Evolutionary conservation across 495 filamentous ascomycete genomes (phyloP).

Genomic region (Hypomontagnella monticulosa): DNA sequence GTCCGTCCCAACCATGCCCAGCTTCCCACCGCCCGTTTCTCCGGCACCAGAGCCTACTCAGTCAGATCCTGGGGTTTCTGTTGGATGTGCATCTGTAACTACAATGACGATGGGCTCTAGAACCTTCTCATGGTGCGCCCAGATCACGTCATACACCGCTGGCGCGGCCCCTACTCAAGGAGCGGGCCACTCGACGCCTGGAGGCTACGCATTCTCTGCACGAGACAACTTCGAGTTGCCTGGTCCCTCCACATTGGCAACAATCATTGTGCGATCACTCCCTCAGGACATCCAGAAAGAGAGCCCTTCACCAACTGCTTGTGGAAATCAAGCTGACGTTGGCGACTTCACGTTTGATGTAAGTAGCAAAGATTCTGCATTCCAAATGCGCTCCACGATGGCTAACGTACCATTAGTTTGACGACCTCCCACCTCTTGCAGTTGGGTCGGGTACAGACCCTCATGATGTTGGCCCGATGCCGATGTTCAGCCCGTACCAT

Average conservation of each 20-base stretch:
- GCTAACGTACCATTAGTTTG: slow-evolving; percentile 47
- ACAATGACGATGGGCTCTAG: slow-evolving; percentile 41
- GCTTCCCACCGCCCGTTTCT: slow-evolving; percentile 38
- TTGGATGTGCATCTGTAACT: slow-evolving; percentile 40
- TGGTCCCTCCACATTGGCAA: slow-evolving; percentile 39
- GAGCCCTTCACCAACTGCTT: slow-evolving; percentile 30
- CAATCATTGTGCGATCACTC: slow-evolving; percentile 37
- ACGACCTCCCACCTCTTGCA: slow-evolving; percentile 49
- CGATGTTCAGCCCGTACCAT: slow-evolving; percentile 52
- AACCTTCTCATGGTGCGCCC: slow-evolving; percentile 46
- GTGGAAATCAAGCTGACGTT: slow-evolving; percentile 45
- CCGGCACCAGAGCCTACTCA: slow-evolving; percentile 10
- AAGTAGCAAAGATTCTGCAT: slow-evolving; percentile 13
- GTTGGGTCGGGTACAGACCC: slow-evolving; percentile 34
- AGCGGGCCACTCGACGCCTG: slow-evolving; percentile 10
- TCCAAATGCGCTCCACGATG: neutral
- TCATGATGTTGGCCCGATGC: slow-evolving; percentile 34
- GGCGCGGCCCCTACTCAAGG: slow-evolving; percentile 5
- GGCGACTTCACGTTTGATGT: slow-evolving; percentile 46
- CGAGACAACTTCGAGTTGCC: slow-evolving; percentile 29
- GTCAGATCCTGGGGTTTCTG: slow-evolving; percentile 16
- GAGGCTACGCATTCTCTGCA: slow-evolving; percentile 42
- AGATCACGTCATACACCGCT: slow-evolving; percentile 28
- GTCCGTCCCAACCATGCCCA: slow-evolving; percentile 32
- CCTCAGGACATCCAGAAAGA: slow-evolving; percentile 9